These are phyloP conservation scores for Thermomyces lanuginosus DNA, from an alignment of 2,329 filamentous ascomycete species.

Conservation along the genomic window DNA sequence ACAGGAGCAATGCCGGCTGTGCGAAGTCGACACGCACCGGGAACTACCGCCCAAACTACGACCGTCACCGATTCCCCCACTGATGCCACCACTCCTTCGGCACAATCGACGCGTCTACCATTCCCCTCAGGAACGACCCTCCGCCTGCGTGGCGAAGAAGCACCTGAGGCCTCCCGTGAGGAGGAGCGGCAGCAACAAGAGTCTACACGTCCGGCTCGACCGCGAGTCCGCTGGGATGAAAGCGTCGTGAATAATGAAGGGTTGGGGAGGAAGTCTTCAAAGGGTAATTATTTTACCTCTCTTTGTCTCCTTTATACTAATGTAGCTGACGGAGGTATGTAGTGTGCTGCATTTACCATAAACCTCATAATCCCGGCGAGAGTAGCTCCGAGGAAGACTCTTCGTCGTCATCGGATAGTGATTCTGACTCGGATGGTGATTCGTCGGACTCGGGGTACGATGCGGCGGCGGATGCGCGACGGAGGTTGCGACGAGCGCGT, in stretches of 20 bases:
- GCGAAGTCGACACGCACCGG: no score
- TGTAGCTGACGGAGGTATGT: not conserved
- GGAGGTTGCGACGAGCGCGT: slow-evolving; percentile 8
- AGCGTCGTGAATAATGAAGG: slow-evolving; percentile 92
- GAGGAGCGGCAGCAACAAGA: slow-evolving; percentile 13
- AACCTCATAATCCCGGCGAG: slow-evolving; percentile 64
- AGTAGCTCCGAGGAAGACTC: slow-evolving; percentile 45
- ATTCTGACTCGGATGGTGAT: slow-evolving; percentile 24
- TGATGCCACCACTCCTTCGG: no score
- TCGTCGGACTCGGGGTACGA: slow-evolving; percentile 7
- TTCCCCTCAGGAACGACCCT: no score
- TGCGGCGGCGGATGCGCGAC: slow-evolving; percentile 5
- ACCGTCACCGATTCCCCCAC: no score
- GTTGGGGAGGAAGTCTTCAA: slow-evolving; percentile 82
- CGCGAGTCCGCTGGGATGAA: slow-evolving; percentile 79
- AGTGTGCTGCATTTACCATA: slow-evolving; percentile 99
- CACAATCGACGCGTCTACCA: no score
- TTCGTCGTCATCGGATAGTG: slow-evolving; percentile 33
- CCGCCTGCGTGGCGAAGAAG: slow-evolving; percentile 4
- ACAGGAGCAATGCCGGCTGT: no score
- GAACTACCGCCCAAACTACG: no score
- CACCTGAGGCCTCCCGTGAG: slow-evolving; percentile 9
- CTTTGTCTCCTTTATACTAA: not conserved
- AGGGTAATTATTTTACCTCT: slow-evolving; percentile 42
- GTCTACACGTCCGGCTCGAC: slow-evolving; percentile 20